These are phyloP conservation scores for Stenocarpella maydis DNA, from an alignment of 2,329 filamentous ascomycete species.

Conservation along the genomic window DNA sequence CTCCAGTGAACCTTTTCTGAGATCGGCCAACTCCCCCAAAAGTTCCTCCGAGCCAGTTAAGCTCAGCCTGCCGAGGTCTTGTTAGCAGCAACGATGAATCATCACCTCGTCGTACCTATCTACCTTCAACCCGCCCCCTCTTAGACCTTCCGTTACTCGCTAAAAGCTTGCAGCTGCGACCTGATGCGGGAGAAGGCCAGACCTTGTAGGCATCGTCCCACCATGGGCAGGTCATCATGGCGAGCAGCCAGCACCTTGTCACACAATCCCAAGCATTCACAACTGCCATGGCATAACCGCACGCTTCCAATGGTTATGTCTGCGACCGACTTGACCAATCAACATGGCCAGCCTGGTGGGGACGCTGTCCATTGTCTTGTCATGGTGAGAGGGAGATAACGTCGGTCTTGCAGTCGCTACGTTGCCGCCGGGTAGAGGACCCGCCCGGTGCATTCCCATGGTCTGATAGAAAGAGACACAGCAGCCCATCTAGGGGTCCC, in stretches of 20 bases:
- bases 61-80: conserved; percentile 3
- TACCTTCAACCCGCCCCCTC: background rate
- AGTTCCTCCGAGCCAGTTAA: conserved; percentile 8
- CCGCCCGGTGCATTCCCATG: conserved; percentile 9
- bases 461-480: conserved; percentile 4
- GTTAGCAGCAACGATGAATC: conserved; percentile 24
- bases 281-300: background rate
- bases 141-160: background rate
- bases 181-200: conserved; percentile 12
- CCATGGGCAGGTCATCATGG: background rate
- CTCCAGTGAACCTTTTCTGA: background rate
- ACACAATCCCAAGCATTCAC: background rate
- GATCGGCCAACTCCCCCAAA: background rate
- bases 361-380: background rate
- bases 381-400: background rate
- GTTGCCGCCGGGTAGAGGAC: background rate
- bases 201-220: conserved; percentile 2
- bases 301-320: background rate
- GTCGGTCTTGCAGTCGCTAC: background rate
- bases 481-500: conserved; percentile 2
- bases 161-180: background rate
- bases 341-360: background rate
- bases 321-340: background rate
- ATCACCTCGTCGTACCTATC: conserved; percentile 6
- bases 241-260: background rate